Evolutionary conservation across 1,139 yeast genomes (phyloP), one percentile per base, ranked within the genome.

Genomic region (Barnettozyma hawaiiensis): DNA sequence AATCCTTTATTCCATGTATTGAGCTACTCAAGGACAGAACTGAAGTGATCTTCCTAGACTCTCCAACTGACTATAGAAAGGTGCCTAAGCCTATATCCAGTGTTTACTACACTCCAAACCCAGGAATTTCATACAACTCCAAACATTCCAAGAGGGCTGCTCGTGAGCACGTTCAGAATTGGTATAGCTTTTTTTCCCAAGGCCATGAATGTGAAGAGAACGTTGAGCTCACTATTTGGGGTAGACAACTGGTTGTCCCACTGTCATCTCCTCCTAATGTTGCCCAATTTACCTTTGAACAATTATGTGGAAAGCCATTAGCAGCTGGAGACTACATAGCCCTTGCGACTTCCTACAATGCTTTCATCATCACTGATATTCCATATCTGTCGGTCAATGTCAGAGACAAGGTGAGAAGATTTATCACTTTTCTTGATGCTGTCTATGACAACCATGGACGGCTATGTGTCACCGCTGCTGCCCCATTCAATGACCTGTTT

Each of bases 271-370:
- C 86, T 15, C 85, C 87, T 23, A 68, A 75, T 42, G 97, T 89
- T 16, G 97, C 97, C 1, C 94, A 85, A 61, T 90, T 89, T 62
- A 74, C 94, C 3, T 92, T 92, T 60, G 76, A 77, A 38, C 82
- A 92, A 59, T 67, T 92, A 32, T 92, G 97, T 63, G 96, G 95
- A 2, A 67, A 73, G 46, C 92, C 95, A 9, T 66, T 86, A 50
- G 89, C 96, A n/a, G 97, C 98, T 0, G 97, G 97, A 10, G 98
- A 92, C 62, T 92, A 92, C 60, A 71, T 92, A 32, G 80, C 89
- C 27, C 66, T 92, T 49, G 95, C 97, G 4, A 72, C 76, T n/a
- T 69, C 79, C 21, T 92, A 81, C 67, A 77, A 78, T 44, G 76
- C 90, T 10, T 84, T 90, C 53, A 78, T 92, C 12, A 73, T 92